A percentile compares a stretch with the other conserved stretches of the same genome.
These are phyloP conservation scores for Hygrocybe punicea DNA, from an alignment of 768 basidiomycete species.

Conservation along the genomic window DNA sequence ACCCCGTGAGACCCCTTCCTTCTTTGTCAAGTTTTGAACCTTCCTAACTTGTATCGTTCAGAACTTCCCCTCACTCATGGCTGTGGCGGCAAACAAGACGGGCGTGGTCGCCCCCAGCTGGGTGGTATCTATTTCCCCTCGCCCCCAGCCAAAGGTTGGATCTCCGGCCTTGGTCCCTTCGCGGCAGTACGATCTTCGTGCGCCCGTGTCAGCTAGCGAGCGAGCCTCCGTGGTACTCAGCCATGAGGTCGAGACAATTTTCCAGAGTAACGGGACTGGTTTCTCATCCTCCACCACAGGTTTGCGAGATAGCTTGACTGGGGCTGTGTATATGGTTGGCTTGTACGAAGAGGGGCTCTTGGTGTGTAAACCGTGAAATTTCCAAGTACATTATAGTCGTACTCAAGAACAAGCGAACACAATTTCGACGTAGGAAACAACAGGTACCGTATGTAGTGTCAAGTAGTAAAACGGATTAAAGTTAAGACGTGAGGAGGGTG, in stretches of 20 bases:
- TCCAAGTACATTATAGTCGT: background rate
- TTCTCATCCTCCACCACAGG: slow-evolving; percentile 55
- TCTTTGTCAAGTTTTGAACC: too few species aligned
- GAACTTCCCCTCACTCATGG: slow-evolving; percentile 51
- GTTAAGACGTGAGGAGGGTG: background rate
- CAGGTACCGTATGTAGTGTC: background rate
- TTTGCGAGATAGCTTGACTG: slow-evolving; percentile 48
- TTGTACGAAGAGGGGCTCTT: slow-evolving; percentile 57
- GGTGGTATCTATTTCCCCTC: slow-evolving; percentile 46
- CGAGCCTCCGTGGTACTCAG: slow-evolving; percentile 37
- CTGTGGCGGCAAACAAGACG: slow-evolving; percentile 44
- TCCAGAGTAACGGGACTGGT: slow-evolving; percentile 67
- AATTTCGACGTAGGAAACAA: too few species aligned
- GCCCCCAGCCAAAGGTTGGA: slow-evolving; percentile 7
- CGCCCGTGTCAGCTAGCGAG: slow-evolving; percentile 46
- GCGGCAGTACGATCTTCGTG: slow-evolving; percentile 39
- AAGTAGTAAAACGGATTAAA: background rate
- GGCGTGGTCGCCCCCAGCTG: slow-evolving; percentile 52
- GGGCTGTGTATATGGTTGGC: slow-evolving; percentile 52
- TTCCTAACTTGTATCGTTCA: background rate
- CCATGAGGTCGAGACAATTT: slow-evolving; percentile 57
- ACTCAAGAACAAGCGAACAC: background rate
- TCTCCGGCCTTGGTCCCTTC: background rate
- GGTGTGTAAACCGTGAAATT: slow-evolving; percentile 36
- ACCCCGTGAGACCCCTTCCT: slow-evolving; percentile 36